These are phyloP conservation scores for Kodamaea derodonti DNA, from an alignment of 1,139 yeast species.

Conservation along the genomic window DNA sequence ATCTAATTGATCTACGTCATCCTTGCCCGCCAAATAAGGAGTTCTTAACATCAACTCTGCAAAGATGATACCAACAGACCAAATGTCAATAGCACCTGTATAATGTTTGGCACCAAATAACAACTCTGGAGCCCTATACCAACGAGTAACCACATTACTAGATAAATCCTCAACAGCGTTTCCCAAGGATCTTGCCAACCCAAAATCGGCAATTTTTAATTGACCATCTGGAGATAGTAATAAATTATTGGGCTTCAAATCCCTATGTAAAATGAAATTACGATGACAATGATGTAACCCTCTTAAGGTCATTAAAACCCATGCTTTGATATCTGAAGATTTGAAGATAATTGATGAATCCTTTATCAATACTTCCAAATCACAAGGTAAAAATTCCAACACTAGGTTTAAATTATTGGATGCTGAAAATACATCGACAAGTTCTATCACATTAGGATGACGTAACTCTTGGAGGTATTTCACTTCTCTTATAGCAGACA, in stretches of 20 bases:
- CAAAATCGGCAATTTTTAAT: slow-evolving; percentile 93
- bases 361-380: slow-evolving; percentile 83
- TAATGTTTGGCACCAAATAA: slow-evolving; percentile 87
- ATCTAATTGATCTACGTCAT: slow-evolving; percentile 84
- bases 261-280: slow-evolving; percentile 84
- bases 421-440: slow-evolving; percentile 80
- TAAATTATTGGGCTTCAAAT: slow-evolving; percentile 79
- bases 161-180: slow-evolving; percentile 78
- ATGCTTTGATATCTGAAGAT: slow-evolving; percentile 85
- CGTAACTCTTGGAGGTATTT: slow-evolving; percentile 84
- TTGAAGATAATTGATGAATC: slow-evolving; percentile 74
- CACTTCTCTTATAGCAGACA: slow-evolving; percentile 95
- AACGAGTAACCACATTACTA: slow-evolving; percentile 91
- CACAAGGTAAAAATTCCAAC: slow-evolving; percentile 86
- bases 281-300: slow-evolving; percentile 96
- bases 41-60: slow-evolving; percentile 94
- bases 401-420: slow-evolving; percentile 76
- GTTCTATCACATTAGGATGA: slow-evolving; percentile 81
- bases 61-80: slow-evolving; percentile 96
- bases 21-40: slow-evolving; percentile 91
- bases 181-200: slow-evolving; percentile 82
- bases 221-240: slow-evolving; percentile 83
- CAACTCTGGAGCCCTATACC: slow-evolving; percentile 96
- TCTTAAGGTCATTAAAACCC: slow-evolving; percentile 90
- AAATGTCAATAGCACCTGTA: slow-evolving; percentile 82